phyloP scores from a whole-genome alignment of 164 flowering plant genomes.

The Aristolochia fimbriata region DNA sequence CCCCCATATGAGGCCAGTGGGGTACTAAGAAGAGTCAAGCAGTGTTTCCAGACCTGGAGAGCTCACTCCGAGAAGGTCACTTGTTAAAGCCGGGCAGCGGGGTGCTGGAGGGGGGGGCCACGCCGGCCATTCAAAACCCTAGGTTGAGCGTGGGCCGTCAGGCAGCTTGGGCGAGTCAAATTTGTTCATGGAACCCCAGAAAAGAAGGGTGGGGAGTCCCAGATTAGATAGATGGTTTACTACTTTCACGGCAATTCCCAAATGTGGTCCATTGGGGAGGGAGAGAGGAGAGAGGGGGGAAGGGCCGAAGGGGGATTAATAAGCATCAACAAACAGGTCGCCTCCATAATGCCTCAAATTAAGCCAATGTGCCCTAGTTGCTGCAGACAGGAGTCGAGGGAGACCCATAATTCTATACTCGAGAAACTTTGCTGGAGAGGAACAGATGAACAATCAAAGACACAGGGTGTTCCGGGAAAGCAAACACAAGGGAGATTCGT shows the following conservation, averaged over 20 bases:
- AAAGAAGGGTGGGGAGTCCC: not conserved
- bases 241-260: no score
- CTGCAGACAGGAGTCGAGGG: not conserved
- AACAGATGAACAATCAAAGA: no score
- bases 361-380: not conserved
- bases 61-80: slow-evolving; percentile 10
- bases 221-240: no score
- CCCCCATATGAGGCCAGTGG: slow-evolving; percentile 16
- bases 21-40: slow-evolving; percentile 10
- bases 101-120: slow-evolving; percentile 1
- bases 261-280: not conserved
- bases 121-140: not conserved
- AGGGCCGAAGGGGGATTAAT: not conserved
- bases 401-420: no score
- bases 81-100: slow-evolving; percentile 5
- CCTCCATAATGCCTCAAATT: slow-evolving; percentile 6
- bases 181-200: not conserved
- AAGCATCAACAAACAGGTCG: not conserved
- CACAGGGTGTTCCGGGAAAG: not conserved
- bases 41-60: slow-evolving; percentile 6
- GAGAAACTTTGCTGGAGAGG: no score
- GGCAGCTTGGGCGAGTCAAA: slow-evolving; percentile 4
- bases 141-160: not conserved
- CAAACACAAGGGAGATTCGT: slow-evolving; percentile 1
- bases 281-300: not conserved